phyloP scores from a whole-genome alignment of 345 rosid genomes.

The Hibiscus mutabilis region DNA sequence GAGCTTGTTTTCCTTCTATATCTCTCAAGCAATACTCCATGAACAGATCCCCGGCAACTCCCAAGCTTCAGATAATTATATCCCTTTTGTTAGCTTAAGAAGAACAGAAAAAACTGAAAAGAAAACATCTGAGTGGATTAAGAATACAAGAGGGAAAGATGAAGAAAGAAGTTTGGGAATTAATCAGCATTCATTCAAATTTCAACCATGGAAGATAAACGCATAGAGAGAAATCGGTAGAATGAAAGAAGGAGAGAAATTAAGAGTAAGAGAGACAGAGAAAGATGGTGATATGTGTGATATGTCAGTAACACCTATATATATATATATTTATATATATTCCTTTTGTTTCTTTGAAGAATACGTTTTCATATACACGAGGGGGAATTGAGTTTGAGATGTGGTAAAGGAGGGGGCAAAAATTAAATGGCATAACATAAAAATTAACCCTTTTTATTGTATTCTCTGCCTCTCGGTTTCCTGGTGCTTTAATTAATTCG shows the following conservation, averaged over 20 bases:
- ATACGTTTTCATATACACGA: not conserved
- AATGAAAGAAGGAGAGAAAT: not conserved
- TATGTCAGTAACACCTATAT: slow-evolving; percentile 25
- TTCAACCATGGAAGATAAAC: not conserved
- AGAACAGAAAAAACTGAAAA: not conserved
- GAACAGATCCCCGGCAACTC: not conserved
- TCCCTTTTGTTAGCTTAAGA: not conserved
- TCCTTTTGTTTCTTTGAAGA: slow-evolving; percentile 22
- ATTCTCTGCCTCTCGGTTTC: too few relatives aligned
- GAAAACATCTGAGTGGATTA: too few relatives aligned
- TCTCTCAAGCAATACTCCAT: slow-evolving; percentile 53
- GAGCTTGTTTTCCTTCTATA: slow-evolving; percentile 68
- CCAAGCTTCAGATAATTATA: not conserved
- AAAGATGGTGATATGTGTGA: slow-evolving; percentile 43
- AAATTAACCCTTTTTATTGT: too few relatives aligned
- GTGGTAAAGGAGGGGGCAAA: not conserved
- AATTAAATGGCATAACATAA: not conserved
- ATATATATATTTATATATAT: slow-evolving; percentile 25
- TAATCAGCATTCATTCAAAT: slow-evolving; percentile 28
- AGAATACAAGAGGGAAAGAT: too few relatives aligned
- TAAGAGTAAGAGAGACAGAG: slow-evolving; percentile 1
- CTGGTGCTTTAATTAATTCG: too few relatives aligned
- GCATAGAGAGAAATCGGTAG: not conserved
- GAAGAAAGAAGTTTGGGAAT: not conserved
- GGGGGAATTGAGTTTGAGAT: not conserved